Evolutionary conservation across 176 grass and related monocot species (phyloP), one percentile per base, ranked within the genome.

Genomic region (Aegilops bicornis): DNA sequence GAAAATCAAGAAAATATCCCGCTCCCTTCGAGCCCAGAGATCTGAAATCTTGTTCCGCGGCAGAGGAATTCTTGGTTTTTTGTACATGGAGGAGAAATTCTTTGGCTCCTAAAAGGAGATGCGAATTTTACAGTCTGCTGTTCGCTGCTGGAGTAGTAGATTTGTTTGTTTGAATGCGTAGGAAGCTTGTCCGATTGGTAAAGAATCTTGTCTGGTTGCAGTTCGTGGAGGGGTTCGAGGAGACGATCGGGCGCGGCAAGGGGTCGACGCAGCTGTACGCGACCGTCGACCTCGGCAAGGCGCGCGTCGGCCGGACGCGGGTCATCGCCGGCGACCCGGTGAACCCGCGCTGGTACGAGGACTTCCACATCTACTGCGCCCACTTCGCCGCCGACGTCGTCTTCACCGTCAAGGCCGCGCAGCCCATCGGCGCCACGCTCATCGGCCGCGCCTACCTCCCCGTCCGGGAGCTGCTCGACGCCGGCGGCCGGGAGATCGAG

Each of bases 321-420:
- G 90, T 92, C 60, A 84, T 96, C 81, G 16, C 60, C 66, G 78
- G 84, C 22, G 94, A 99, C 86, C 83, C 94, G 19, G 82, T 78
- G 75, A 99, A 99, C 84, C 97, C 97, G 52, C 88, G 94, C 23
- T 99, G 97, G 97, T 94, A 96, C 67, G 94, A 99, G 82, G 83
- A 80, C 11, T 99, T 99, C 87, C 97, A 93, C 89, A 96, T 99
- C 60, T 96, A 99, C 88, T 99, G 97, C 76, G 97, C 97, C 0
- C 94, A 99, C 85, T 89, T 88, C 92, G 92, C 92, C 24, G 35
- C 92, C 40, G 61, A 91, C 80, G 67, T 99, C 66, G 88, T 96
- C 19, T 94, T 99, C 90, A 93, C 97, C 35, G 87, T 99, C 87
- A 99, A 99, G 89, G 69, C 77, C 6, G 88, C 91, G 74, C 88